phyloP scores from a whole-genome alignment of 768 basidiomycete genomes.

The Pisolithus microcarpus region DNA sequence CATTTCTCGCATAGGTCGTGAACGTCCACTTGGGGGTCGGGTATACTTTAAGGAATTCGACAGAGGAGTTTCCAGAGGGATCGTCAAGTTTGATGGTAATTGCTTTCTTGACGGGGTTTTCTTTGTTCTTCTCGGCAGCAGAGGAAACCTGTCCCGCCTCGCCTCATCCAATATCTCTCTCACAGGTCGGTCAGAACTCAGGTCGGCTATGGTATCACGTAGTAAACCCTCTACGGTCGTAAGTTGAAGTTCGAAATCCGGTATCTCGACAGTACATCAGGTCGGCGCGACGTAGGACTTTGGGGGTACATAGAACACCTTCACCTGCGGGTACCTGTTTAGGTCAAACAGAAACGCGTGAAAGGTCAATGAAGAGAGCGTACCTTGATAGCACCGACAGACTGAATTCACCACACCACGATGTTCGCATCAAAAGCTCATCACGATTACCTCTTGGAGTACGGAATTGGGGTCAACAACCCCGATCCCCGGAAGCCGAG shows the following conservation, averaged over 20 bases:
- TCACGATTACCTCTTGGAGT: constrained; percentile 91
- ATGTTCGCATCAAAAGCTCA: constrained; percentile 94
- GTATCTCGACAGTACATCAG: constrained; percentile 77
- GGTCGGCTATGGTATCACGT: constrained; percentile 73
- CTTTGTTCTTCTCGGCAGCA: constrained; percentile 37
- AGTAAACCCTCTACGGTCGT: constrained; percentile 94
- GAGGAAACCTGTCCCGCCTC: constrained; percentile 19
- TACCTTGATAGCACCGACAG: constrained; percentile 80
- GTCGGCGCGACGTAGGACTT: constrained; percentile 66
- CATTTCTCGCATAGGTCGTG: constrained; percentile 70
- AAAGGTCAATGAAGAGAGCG: constrained; percentile 20
- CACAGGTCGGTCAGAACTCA: constrained; percentile 75
- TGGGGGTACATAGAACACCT: constrained; percentile 75
- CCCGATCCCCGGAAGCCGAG: too few relatives aligned
- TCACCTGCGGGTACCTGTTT: constrained; percentile 45
- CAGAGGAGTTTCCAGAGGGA: constrained; percentile 93
- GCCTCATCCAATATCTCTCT: constrained; percentile 70
- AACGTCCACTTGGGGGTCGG: constrained; percentile 93
- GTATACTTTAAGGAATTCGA: constrained; percentile 80
- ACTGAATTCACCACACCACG: constrained; percentile 86
- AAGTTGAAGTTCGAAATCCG: constrained; percentile 81
- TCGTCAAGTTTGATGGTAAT: constrained; percentile 89
- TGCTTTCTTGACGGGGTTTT: constrained; percentile 49
- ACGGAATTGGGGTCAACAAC: constrained; percentile 95
- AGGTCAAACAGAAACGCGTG: neutral